Evolutionary conservation across 257 asterid species (phyloP).

Genomic region (Nicotiana sylvestris): DNA sequence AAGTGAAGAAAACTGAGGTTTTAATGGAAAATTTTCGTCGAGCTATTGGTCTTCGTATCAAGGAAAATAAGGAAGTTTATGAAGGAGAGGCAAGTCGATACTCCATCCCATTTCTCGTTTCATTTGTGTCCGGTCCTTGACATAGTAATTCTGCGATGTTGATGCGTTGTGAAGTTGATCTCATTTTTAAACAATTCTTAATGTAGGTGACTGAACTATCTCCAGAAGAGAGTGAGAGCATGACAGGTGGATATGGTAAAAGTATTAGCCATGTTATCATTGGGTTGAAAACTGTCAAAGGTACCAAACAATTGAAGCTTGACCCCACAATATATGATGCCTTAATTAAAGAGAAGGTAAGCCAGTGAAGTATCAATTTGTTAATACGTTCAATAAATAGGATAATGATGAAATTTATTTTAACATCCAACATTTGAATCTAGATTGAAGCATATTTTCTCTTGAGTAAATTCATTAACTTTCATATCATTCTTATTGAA

Average conservation of each 20-base stretch:
- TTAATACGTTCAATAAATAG: neutral
- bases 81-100: slow-evolving; percentile 78
- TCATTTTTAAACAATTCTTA: neutral
- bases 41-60: slow-evolving; percentile 92
- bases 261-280: slow-evolving; percentile 87
- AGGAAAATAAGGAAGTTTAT: slow-evolving; percentile 94
- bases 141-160: neutral
- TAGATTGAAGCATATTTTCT: neutral
- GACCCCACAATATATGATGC: slow-evolving; percentile 97
- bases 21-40: slow-evolving; percentile 90
- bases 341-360: slow-evolving; percentile 82
- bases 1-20: slow-evolving; percentile 95
- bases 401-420: neutral
- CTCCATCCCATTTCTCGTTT: neutral
- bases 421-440: neutral
- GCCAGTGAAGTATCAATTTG: neutral
- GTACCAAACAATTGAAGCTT: slow-evolving; percentile 89
- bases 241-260: slow-evolving; percentile 93
- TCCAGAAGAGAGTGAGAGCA: slow-evolving; percentile 91
- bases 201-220: slow-evolving; percentile 87
- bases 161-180: slow-evolving; percentile 8
- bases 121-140: neutral
- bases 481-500: neutral
- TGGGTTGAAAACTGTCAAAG: slow-evolving; percentile 90
- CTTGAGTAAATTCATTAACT: neutral